These are phyloP conservation scores for Cajanus cajan DNA, from an alignment of 306 rosid genomes.

Conservation along the genomic window DNA sequence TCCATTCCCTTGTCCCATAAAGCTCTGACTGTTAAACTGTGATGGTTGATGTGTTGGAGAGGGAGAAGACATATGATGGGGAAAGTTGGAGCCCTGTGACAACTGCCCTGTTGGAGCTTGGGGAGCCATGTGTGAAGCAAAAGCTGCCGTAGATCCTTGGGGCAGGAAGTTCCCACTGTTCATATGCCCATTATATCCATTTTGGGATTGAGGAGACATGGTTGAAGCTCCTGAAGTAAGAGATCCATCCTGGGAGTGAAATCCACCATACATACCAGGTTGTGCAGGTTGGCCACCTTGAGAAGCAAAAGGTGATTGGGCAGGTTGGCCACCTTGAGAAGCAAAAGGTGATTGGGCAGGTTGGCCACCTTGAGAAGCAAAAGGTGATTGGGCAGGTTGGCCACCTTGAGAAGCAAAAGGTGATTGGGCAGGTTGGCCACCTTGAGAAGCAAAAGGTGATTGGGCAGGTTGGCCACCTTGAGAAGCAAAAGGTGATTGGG, in stretches of 20 bases:
- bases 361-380: too few relatives aligned
- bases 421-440: too few relatives aligned
- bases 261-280: slow-evolving; percentile 46
- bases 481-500: too few relatives aligned
- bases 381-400: too few relatives aligned
- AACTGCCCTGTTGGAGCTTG: slow-evolving; percentile 55
- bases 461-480: too few relatives aligned
- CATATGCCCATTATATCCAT: slow-evolving; percentile 54
- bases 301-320: too few relatives aligned
- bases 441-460: too few relatives aligned
- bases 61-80: slow-evolving; percentile 48
- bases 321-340: too few relatives aligned
- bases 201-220: slow-evolving; percentile 55
- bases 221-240: background rate
- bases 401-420: too few relatives aligned
- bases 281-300: too few relatives aligned
- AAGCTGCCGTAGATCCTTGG: slow-evolving; percentile 47
- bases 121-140: slow-evolving; percentile 49
- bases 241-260: slow-evolving; percentile 51
- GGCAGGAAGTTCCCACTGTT: slow-evolving; percentile 51
- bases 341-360: too few relatives aligned
- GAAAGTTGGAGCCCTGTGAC: slow-evolving; percentile 49
- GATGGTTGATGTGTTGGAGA: slow-evolving; percentile 43
- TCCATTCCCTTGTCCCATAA: slow-evolving; percentile 42
- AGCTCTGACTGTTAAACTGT: slow-evolving; percentile 51